These are phyloP conservation scores for Glebionis coronaria DNA, from an alignment of 129 eudicot genomes.

Conservation along the genomic window DNA sequence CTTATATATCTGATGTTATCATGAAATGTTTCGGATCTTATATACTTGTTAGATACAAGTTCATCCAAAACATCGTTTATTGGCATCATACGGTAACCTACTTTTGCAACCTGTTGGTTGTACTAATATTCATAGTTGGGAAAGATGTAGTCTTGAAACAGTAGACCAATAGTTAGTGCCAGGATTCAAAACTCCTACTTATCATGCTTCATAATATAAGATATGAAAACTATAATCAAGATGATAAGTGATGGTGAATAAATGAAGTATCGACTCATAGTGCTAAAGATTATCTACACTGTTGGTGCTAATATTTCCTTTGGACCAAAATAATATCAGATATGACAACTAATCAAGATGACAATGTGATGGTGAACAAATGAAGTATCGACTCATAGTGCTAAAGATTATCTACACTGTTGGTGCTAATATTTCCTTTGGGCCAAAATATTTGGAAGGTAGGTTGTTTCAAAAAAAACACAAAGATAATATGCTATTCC, in stretches of 20 bases:
- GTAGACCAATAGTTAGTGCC: too few relatives aligned
- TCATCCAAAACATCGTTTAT: slow-evolving; percentile 8
- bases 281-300: not conserved
- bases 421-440: not conserved
- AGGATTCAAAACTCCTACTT: not conserved
- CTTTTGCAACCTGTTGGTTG: slow-evolving; percentile 5
- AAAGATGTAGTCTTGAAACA: too few relatives aligned
- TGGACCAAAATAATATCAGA: not conserved
- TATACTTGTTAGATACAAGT: not conserved
- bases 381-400: slow-evolving; percentile 3
- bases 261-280: slow-evolving; percentile 8
- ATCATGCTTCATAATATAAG: too few relatives aligned
- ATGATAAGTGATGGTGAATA: not conserved
- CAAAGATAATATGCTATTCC: not conserved
- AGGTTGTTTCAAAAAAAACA: not conserved
- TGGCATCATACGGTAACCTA: not conserved
- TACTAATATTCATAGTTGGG: not conserved
- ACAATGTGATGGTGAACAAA: not conserved
- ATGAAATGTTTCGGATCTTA: not conserved
- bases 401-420: not conserved
- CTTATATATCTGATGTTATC: not conserved
- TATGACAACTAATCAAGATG: slow-evolving; percentile 5
- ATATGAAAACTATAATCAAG: slow-evolving; percentile 7
- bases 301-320: not conserved
- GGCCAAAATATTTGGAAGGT: not conserved